These are phyloP conservation scores for Lodderomyces orthopsilosis DNA, from an alignment of 1,139 yeast genomes.

Conservation along the genomic window DNA sequence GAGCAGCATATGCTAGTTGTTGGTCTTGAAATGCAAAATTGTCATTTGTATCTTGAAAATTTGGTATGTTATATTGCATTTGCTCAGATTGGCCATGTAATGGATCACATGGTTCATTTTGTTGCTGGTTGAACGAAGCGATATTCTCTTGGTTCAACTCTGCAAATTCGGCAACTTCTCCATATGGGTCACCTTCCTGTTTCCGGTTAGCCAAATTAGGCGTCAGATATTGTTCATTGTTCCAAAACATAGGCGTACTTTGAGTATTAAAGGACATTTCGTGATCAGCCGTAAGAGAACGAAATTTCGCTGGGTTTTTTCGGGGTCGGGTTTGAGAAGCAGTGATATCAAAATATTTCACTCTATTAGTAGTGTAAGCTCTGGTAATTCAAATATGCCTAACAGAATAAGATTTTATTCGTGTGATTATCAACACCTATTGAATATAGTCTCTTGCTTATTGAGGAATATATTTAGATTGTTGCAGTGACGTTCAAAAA, in stretches of 20 bases:
- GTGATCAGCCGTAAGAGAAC: no score
- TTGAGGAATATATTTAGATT: no score
- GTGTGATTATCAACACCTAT: no score
- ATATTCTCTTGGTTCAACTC: constrained; percentile 16
- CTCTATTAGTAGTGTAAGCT: no score
- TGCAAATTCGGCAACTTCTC: constrained; percentile 5
- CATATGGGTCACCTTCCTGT: constrained; percentile 6
- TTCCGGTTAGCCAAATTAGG: neutral
- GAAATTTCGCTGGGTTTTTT: no score
- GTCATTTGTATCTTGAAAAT: neutral
- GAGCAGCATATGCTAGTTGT: neutral
- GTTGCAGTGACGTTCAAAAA: no score
- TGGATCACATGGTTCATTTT: neutral
- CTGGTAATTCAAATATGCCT: no score
- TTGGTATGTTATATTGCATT: neutral
- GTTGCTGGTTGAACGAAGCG: constrained; percentile 10
- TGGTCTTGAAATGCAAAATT: neutral
- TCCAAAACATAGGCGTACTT: constrained; percentile 8
- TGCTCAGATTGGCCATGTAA: neutral
- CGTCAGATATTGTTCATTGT: neutral
- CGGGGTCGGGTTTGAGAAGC: no score
- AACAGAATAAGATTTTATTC: no score
- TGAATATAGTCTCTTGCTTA: no score
- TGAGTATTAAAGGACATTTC: constrained; percentile 7
- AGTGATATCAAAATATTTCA: no score